Percentiles rank a stretch among this genome's conserved stretches.
Conservation (phyloP, 2,329 filamentous ascomycete genomes). For the Ophiostoma triangulosporum region DNA sequence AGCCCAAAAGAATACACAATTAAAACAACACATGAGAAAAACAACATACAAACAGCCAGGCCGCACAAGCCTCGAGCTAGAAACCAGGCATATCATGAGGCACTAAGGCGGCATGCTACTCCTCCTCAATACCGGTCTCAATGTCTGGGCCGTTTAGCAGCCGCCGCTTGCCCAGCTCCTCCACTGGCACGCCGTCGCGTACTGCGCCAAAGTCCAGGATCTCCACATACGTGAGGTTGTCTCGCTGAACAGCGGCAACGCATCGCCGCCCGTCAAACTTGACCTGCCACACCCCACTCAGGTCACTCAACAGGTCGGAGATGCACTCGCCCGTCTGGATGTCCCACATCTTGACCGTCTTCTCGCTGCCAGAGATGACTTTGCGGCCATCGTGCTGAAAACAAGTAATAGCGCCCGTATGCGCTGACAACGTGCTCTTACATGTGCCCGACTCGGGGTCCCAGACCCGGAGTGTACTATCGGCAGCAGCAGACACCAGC, state of each 20-base stretch:
- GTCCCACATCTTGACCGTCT: slow-evolving; percentile 98
- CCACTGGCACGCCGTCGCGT: slow-evolving; percentile 42
- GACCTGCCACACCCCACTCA: slow-evolving; percentile 98
- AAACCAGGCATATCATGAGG: too few relatives aligned
- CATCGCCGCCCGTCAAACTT: slow-evolving; percentile 93
- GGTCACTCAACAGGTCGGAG: slow-evolving; percentile 80
- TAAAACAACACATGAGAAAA: too few relatives aligned
- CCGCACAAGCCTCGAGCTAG: neutral
- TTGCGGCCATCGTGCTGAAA: slow-evolving; percentile 97
- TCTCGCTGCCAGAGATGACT: slow-evolving; percentile 89
- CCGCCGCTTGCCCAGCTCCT: slow-evolving; percentile 1
- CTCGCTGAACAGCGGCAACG: slow-evolving; percentile 89
- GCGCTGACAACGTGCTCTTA: slow-evolving; percentile 77
- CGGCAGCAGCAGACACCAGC: slow-evolving; percentile 86
- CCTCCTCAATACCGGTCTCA: neutral
- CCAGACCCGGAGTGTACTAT: slow-evolving; percentile 93
- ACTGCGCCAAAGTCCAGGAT: slow-evolving; percentile 94
- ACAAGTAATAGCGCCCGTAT: slow-evolving; percentile 95
- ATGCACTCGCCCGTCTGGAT: slow-evolving; percentile 83
- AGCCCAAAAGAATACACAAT: too few relatives aligned
- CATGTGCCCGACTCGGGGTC: slow-evolving; percentile 87
- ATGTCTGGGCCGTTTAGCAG: neutral
- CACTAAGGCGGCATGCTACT: neutral
- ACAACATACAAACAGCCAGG: neutral
- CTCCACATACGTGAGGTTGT: slow-evolving; percentile 91